Conservation (phyloP, 805 yeast species). For the Wickerhamomyces mucosus region DNA sequence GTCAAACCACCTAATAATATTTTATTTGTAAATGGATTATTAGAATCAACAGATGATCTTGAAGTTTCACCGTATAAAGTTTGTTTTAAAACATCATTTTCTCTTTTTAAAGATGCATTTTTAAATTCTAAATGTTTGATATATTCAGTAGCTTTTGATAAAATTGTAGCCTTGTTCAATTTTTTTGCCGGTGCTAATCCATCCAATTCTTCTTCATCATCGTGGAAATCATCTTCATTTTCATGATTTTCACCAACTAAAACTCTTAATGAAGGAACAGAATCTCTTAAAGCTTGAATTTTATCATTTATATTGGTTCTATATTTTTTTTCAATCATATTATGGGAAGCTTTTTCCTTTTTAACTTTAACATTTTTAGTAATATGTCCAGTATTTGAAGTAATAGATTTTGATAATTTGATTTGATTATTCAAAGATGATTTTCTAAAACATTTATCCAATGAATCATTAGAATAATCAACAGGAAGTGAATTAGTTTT, state of each 20-base stretch:
- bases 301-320: slow-evolving; percentile 64
- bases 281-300: slow-evolving; percentile 52
- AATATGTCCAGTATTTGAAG: slow-evolving; percentile 15
- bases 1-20: slow-evolving; percentile 56
- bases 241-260: slow-evolving; percentile 39
- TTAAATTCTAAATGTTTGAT: slow-evolving; percentile 63
- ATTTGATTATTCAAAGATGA: no score
- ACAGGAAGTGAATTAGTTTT: background rate
- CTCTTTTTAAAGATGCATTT: slow-evolving; percentile 37
- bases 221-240: slow-evolving; percentile 42
- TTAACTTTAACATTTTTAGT: slow-evolving; percentile 13
- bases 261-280: slow-evolving; percentile 53
- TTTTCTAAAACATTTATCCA: no score
- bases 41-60: slow-evolving; percentile 10
- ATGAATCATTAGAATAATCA: no score
- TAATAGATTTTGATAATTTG: slow-evolving; percentile 16
- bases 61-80: slow-evolving; percentile 18
- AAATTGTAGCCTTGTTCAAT: slow-evolving; percentile 67
- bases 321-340: slow-evolving; percentile 64
- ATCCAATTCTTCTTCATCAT: slow-evolving; percentile 58
- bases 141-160: slow-evolving; percentile 70
- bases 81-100: slow-evolving; percentile 33
- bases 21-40: slow-evolving; percentile 30
- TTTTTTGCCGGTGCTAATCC: slow-evolving; percentile 72
- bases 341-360: slow-evolving; percentile 56